Percentiles rank a stretch among this genome's conserved stretches.
phyloP scores from a whole-genome alignment of 306 rosid genomes.

The Cucurbita moschata region DNA sequence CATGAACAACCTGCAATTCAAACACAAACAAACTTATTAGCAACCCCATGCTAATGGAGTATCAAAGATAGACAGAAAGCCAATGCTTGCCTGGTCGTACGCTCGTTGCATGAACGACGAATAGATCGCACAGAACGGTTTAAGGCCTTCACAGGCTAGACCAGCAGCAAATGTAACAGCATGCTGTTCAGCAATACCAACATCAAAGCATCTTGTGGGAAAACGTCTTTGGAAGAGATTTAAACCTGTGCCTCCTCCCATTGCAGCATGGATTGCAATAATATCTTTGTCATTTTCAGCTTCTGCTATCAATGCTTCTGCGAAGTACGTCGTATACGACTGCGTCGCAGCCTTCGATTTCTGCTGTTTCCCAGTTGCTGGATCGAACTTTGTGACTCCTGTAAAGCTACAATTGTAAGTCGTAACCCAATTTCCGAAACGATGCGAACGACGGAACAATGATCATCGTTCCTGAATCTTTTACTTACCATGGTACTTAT shows the following conservation, averaged over 20 bases:
- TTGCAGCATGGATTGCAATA: conserved; percentile 92
- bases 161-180: conserved; percentile 99
- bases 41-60: background rate
- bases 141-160: conserved; percentile 80
- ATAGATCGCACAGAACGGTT: conserved; percentile 88
- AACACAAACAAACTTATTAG: background rate
- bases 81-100: conserved; percentile 66
- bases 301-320: conserved; percentile 95
- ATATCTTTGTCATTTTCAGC: conserved; percentile 75
- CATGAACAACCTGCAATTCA: conserved; percentile 74
- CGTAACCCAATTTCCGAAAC: background rate
- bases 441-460: background rate
- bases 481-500: conserved; percentile 79
- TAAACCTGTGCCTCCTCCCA: conserved; percentile 99
- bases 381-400: conserved; percentile 93
- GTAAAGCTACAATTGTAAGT: conserved; percentile 9
- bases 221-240: conserved; percentile 84
- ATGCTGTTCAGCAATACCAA: conserved; percentile 96
- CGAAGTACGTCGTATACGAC: conserved; percentile 83
- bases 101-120: conserved; percentile 96
- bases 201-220: conserved; percentile 88
- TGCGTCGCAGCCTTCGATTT: conserved; percentile 51
- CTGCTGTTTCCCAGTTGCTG: conserved; percentile 80
- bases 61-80: background rate
- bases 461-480: background rate